Evolutionary conservation across 108 stramenopile species (phyloP).

Genomic region (Pseudonitzschia multiseries): DNA sequence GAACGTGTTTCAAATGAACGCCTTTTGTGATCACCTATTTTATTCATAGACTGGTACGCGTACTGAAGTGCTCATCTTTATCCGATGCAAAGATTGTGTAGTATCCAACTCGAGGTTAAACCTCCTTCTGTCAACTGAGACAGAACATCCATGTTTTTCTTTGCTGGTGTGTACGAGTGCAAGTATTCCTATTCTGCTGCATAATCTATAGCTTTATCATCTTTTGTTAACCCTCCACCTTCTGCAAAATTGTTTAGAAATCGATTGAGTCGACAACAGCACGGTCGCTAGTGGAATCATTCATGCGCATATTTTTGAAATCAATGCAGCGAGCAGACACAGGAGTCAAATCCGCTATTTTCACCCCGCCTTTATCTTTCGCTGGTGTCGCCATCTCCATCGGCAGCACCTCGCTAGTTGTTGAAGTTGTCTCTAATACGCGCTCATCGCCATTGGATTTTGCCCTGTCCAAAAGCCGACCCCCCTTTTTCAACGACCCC

Average conservation of each 20-base stretch:
- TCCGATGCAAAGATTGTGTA: too few relatives aligned
- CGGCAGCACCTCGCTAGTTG: neutral
- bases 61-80: too few relatives aligned
- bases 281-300: conserved; percentile 13
- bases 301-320: conserved; percentile 37
- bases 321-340: conserved; percentile 49
- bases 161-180: too few relatives aligned
- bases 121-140: too few relatives aligned
- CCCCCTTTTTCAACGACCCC: conserved; percentile 28
- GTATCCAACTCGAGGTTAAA: too few relatives aligned
- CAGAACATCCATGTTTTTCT: too few relatives aligned
- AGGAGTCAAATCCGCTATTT: conserved; percentile 33
- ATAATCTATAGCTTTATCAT: neutral
- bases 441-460: conserved; percentile 3
- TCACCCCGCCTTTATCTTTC: conserved; percentile 13
- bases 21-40: too few relatives aligned
- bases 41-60: too few relatives aligned
- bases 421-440: neutral
- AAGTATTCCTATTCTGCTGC: neutral
- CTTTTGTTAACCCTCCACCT: neutral
- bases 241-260: neutral
- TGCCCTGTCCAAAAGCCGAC: conserved; percentile 13
- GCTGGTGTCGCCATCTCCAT: conserved; percentile 20
- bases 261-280: neutral
- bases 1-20: too few relatives aligned